Evolutionary conservation across 257 asterid species (phyloP).

Genomic region (Parsonsia alboflavescens): DNA sequence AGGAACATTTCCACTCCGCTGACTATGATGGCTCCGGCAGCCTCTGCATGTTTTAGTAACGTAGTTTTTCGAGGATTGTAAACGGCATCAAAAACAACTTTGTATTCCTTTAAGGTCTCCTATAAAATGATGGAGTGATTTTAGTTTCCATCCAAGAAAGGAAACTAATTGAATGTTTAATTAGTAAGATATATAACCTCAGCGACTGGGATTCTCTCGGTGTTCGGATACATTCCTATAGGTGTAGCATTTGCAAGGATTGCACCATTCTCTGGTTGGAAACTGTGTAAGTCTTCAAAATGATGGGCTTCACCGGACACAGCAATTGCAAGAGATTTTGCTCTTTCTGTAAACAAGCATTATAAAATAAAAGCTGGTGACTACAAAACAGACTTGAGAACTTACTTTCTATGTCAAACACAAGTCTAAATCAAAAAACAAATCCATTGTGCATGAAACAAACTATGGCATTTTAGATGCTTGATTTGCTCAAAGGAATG

Average conservation of each 20-base stretch:
- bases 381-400: background rate
- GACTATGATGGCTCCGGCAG: conserved; percentile 54
- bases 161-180: background rate
- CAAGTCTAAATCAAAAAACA: background rate
- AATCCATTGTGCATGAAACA: background rate
- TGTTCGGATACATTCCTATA: conserved; percentile 63
- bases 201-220: conserved; percentile 44
- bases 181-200: conserved; percentile 26
- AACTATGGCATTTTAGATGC: background rate
- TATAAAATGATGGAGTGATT: background rate
- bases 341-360: conserved; percentile 36
- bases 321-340: conserved; percentile 53
- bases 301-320: conserved; percentile 49
- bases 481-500: background rate
- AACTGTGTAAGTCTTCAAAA: conserved; percentile 32
- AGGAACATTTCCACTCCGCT: conserved; percentile 75
- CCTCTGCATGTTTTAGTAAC: conserved; percentile 51
- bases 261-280: conserved; percentile 54
- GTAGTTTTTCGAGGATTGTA: conserved; percentile 56
- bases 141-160: background rate
- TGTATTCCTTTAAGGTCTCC: conserved; percentile 38
- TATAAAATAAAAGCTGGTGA: background rate
- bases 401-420: background rate
- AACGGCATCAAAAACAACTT: conserved; percentile 59
- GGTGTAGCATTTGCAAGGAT: conserved; percentile 73